Base-by-base conservation (phyloP, 441 rosid genomes). In the Jatropha podagrica region DNA sequence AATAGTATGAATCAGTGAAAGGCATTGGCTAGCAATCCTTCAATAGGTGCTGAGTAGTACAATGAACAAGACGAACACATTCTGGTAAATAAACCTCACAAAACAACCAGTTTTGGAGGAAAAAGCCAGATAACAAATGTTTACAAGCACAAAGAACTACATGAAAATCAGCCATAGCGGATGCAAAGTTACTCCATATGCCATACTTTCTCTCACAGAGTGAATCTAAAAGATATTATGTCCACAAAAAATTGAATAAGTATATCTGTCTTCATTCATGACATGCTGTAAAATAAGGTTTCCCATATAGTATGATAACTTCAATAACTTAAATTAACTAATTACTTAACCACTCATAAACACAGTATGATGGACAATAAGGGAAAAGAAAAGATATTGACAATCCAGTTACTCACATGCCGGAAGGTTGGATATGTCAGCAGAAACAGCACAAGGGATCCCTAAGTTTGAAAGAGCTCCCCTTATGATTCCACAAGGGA, bases 401-500 rank as follows among this genome's bases (percentile, higher is more conserved):
- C 64, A 55, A 74, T 66, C n/a, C 23, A 71, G 63, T 11, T 71
- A 86, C 97, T 93, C 78, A 95, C 99, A 95, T 3, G 96, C 92
- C 48, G 98, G 99, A 79, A 91, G 98, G 81, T 86, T 92, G 59
- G 98, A 92, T 56, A 96, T 90, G 69, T 96, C 99, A 1, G 98
- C 98, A 20, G 99, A 91, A 76, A 96, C 98, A 7, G 97, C 97
- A 78, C 98, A 96, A 71, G 97, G 90, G 58, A 94, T 96, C 78
- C 99, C 99, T 82, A 96, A 85, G 83, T 94, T 96, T 26, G 99
- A 96, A 78, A 96, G 97, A 41, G 97, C 99, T 65, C 98, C 99
- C 80, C 97, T 88, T 76, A 96, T 96, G 76, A 96, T 94, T 74
- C 99, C 98, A 81, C 98, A 94, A 2, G 99, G 98, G 72, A 96